Evolutionary conservation across 371 early-diverging fungal species (phyloP).

Genomic region (Haplosporangium sp.): DNA sequence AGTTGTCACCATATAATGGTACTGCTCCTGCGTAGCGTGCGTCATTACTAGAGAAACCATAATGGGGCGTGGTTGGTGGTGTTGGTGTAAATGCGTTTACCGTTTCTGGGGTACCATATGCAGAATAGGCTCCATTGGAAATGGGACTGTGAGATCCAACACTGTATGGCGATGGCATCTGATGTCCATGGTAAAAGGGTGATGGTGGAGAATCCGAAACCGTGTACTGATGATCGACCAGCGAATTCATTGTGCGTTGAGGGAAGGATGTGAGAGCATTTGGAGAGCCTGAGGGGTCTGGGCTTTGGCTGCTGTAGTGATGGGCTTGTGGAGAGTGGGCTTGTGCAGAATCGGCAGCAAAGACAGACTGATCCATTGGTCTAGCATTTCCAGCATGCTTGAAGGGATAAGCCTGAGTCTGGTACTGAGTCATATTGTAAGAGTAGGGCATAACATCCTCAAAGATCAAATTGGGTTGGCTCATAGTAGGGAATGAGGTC

Average conservation of each 20-base stretch:
- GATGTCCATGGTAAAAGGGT: conserved; percentile 36
- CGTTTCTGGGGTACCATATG: conserved; percentile 23
- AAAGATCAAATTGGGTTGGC: conserved; percentile 45
- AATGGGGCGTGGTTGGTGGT: conserved; percentile 53
- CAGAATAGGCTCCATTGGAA: conserved; percentile 35
- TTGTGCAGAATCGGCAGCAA: conserved; percentile 20
- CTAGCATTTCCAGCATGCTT: conserved; percentile 56
- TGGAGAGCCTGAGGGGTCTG: conserved; percentile 51
- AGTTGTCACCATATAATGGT: conserved; percentile 40
- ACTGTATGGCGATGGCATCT: conserved; percentile 43
- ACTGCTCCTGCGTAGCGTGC: conserved; percentile 30
- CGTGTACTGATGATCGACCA: conserved; percentile 54
- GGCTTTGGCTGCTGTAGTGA: conserved; percentile 47
- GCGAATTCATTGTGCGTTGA: conserved; percentile 49
- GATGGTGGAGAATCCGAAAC: conserved; percentile 42
- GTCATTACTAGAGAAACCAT: conserved; percentile 42
- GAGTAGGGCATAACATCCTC: conserved; percentile 54
- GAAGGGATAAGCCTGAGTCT: conserved; percentile 47
- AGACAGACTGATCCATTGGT: conserved; percentile 36
- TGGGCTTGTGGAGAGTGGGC: conserved; percentile 35
- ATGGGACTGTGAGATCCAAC: conserved; percentile 51
- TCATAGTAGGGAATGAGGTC: conserved; percentile 52
- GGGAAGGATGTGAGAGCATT: conserved; percentile 36
- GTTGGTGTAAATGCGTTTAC: conserved; percentile 32
- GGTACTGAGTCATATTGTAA: conserved; percentile 44